Evolutionary conservation across 805 yeast species (phyloP).

Genomic region (Dipodascus albidus): DNA sequence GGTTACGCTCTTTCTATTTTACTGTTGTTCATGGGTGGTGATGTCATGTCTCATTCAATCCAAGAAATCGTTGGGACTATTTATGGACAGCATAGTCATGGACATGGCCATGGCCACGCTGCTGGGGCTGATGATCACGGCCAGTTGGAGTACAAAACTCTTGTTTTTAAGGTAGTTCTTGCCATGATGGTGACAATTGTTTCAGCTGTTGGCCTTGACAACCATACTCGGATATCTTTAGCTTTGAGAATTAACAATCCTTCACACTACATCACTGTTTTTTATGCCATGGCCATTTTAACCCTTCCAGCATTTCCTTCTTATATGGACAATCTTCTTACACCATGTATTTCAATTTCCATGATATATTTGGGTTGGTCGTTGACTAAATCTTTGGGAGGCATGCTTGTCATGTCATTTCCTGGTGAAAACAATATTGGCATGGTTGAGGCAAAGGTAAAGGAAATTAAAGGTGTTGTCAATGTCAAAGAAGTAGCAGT

Average conservation of each 20-base stretch:
- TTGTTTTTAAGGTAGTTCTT: slow-evolving; percentile 18
- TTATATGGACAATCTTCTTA: slow-evolving; percentile 25
- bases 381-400: slow-evolving; percentile 29
- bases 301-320: slow-evolving; percentile 20
- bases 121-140: slow-evolving; percentile 4
- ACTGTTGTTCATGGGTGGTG: slow-evolving; percentile 82
- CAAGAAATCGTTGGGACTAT: slow-evolving; percentile 51
- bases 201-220: slow-evolving; percentile 25
- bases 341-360: slow-evolving; percentile 28
- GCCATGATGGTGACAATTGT: slow-evolving; percentile 24
- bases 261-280: slow-evolving; percentile 22
- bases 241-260: slow-evolving; percentile 20
- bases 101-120: slow-evolving; percentile 21
- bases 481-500: slow-evolving; percentile 23
- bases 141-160: slow-evolving; percentile 7
- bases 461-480: slow-evolving; percentile 19
- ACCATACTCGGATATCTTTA: slow-evolving; percentile 23
- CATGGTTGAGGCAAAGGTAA: slow-evolving; percentile 18
- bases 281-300: slow-evolving; percentile 22
- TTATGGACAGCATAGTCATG: slow-evolving; percentile 26
- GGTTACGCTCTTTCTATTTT: slow-evolving; percentile 83
- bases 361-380: slow-evolving; percentile 32
- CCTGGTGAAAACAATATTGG: slow-evolving; percentile 26
- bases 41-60: slow-evolving; percentile 72
- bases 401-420: slow-evolving; percentile 34